Conservation (phyloP, 1,284 basidiomycete genomes). For the Rhodofomes roseus region DNA sequence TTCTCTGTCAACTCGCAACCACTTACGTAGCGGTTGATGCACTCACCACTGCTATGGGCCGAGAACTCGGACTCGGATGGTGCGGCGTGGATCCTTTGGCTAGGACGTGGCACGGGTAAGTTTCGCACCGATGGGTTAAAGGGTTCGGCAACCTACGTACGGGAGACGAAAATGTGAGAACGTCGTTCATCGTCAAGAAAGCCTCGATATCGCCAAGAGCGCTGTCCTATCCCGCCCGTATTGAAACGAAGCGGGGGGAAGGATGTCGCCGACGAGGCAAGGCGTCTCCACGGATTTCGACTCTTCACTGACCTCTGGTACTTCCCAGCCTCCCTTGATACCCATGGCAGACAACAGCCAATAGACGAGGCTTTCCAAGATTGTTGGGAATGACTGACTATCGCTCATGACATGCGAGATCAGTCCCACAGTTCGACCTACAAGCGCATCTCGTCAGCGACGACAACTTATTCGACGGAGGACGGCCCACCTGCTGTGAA, state of each 20-base stretch:
- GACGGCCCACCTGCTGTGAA: slow-evolving; percentile 53
- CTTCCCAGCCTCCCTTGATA: slow-evolving; percentile 17
- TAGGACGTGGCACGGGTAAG: slow-evolving; percentile 21
- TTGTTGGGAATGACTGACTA: slow-evolving; percentile 15
- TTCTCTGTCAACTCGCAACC: background rate
- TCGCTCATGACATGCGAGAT: slow-evolving; percentile 7
- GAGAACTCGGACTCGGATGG: slow-evolving; percentile 47
- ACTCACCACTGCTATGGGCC: slow-evolving; percentile 39
- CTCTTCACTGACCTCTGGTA: slow-evolving; percentile 31
- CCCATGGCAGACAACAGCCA: slow-evolving; percentile 27
- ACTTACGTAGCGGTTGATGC: no score
- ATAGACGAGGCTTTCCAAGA: slow-evolving; percentile 26
- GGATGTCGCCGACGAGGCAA: slow-evolving; percentile 41
- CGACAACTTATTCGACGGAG: background rate
- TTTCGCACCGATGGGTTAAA: slow-evolving; percentile 26
- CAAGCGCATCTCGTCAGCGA: background rate
- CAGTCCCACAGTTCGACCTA: slow-evolving; percentile 46
- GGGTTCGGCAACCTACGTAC: slow-evolving; percentile 45
- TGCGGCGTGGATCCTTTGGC: slow-evolving; percentile 20
- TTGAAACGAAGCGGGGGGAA: slow-evolving; percentile 16
- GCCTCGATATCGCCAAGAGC: slow-evolving; percentile 30
- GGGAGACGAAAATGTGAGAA: slow-evolving; percentile 6
- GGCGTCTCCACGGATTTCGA: slow-evolving; percentile 27
- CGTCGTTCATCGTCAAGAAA: slow-evolving; percentile 21
- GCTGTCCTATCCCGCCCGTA: slow-evolving; percentile 27